phyloP scores from a whole-genome alignment of 1,284 basidiomycete genomes.

The Pyrrhoderma noxium region DNA sequence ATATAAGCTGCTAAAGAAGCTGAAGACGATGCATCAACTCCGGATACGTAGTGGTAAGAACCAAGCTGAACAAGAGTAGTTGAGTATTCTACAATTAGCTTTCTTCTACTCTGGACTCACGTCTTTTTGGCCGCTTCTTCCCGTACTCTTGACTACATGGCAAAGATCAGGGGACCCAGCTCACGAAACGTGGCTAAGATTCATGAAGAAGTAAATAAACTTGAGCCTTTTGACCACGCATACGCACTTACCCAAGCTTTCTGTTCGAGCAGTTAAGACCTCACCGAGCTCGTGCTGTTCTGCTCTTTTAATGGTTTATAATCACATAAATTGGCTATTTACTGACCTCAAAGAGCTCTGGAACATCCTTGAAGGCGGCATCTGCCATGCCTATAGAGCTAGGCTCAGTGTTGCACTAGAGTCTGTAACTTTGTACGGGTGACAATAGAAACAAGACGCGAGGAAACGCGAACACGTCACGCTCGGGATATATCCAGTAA shows the following conservation, averaged over 20 bases:
- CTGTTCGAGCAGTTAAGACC: conserved; percentile 83
- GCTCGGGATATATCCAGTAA: neutral
- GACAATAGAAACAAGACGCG: neutral
- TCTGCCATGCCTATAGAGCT: conserved; percentile 30
- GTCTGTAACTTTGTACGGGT: neutral
- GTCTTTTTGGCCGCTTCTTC: conserved; percentile 77
- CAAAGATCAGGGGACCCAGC: conserved; percentile 96
- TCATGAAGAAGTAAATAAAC: conserved; percentile 22
- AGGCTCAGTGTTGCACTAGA: neutral
- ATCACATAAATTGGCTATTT: neutral
- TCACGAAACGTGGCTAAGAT: conserved; percentile 84
- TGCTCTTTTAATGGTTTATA: conserved; percentile 6
- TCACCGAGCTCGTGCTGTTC: conserved; percentile 90
- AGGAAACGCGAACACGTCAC: conserved; percentile 6
- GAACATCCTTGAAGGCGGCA: conserved; percentile 46
- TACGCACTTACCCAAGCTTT: conserved; percentile 71
- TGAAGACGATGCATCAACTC: conserved; percentile 94
- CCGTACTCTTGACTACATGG: conserved; percentile 91
- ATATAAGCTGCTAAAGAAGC: conserved; percentile 97
- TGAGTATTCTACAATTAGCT: neutral
- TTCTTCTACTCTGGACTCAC: conserved; percentile 41
- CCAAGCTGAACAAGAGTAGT: conserved; percentile 51
- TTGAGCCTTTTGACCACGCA: conserved; percentile 3
- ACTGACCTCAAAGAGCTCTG: conserved; percentile 63
- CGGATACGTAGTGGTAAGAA: conserved; percentile 93